These are phyloP conservation scores for Leishmania arabica DNA, from an alignment of 208 protist species.

Conservation along the genomic window DNA sequence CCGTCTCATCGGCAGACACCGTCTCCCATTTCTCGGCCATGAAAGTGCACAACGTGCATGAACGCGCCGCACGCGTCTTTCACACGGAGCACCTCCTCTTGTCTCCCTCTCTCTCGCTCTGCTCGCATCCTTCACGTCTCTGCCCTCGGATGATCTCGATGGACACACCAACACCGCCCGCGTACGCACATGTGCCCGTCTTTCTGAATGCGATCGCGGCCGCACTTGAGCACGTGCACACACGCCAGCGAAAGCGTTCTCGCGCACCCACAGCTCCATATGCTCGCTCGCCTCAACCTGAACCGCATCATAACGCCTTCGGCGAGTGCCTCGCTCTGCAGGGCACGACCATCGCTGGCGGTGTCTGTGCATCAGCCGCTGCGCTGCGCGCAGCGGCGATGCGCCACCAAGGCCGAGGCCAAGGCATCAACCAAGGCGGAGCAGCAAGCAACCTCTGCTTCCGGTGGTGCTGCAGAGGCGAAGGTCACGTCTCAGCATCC, in stretches of 20 bases:
- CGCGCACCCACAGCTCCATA: background rate
- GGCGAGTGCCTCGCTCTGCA: background rate
- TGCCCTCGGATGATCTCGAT: background rate
- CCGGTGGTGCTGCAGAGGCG: slow-evolving; percentile 22
- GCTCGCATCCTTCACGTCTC: background rate
- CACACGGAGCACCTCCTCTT: background rate
- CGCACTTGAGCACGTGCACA: background rate
- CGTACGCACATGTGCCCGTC: background rate
- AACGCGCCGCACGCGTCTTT: background rate
- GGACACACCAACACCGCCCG: background rate
- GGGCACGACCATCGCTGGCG: background rate
- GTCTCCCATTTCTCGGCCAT: background rate
- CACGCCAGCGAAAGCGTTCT: background rate
- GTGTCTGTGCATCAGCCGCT: background rate
- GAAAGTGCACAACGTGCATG: background rate
- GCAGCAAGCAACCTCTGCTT: slow-evolving; percentile 23
- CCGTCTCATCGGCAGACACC: background rate
- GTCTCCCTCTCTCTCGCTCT: background rate
- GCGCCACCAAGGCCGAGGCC: slow-evolving; percentile 30
- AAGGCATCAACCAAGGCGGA: slow-evolving; percentile 32
- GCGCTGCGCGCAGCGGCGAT: slow-evolving; percentile 19
- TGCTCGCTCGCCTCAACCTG: slow-evolving; percentile 7
- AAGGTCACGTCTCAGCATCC: slow-evolving; percentile 23
- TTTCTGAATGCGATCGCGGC: background rate
- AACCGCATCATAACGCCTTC: background rate